These are phyloP conservation scores for Colletotrichum aenigma DNA, from an alignment of 2,329 filamentous ascomycete genomes.

Conservation along the genomic window DNA sequence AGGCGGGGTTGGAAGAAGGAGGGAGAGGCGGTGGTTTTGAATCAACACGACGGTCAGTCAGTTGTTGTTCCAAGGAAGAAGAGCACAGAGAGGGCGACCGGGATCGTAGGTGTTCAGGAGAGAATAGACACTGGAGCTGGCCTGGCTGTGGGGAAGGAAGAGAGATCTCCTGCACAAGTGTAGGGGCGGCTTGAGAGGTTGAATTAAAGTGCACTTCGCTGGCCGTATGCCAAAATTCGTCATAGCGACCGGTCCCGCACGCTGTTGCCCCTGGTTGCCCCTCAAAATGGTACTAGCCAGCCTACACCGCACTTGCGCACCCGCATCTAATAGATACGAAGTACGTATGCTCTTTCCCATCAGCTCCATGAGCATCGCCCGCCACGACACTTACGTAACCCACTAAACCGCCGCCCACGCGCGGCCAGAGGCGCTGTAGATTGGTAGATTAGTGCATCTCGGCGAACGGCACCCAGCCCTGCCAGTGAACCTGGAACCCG, in stretches of 20 bases:
- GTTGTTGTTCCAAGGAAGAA: slow-evolving; percentile 1
- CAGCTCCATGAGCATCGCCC: background rate
- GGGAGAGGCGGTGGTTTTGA: background rate
- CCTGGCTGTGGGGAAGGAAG: slow-evolving; percentile 16
- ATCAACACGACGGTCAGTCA: background rate
- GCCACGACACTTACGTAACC: slow-evolving; percentile 4
- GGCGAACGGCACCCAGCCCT: background rate
- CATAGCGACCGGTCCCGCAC: slow-evolving; percentile 20
- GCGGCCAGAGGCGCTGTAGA: background rate
- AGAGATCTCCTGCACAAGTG: slow-evolving; percentile 14
- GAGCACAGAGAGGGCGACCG: background rate
- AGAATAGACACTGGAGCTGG: background rate
- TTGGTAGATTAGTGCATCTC: slow-evolving; percentile 7
- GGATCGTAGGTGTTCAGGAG: slow-evolving; percentile 11
- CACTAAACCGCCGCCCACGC: background rate
- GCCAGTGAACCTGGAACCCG: background rate
- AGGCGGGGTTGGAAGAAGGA: background rate
- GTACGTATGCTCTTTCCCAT: background rate
- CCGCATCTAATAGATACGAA: slow-evolving; percentile 1
- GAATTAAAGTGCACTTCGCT: slow-evolving; percentile 16
- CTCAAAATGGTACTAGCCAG: slow-evolving; percentile 9
- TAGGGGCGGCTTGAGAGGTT: slow-evolving; percentile 10
- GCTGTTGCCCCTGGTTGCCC: slow-evolving; percentile 13
- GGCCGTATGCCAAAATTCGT: slow-evolving; percentile 19
- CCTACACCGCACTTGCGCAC: slow-evolving; percentile 17